Evolutionary conservation across 2,329 filamentous ascomycete species (phyloP), one percentile per base, ranked within the genome.

Genomic region (Colletotrichum sp.): DNA sequence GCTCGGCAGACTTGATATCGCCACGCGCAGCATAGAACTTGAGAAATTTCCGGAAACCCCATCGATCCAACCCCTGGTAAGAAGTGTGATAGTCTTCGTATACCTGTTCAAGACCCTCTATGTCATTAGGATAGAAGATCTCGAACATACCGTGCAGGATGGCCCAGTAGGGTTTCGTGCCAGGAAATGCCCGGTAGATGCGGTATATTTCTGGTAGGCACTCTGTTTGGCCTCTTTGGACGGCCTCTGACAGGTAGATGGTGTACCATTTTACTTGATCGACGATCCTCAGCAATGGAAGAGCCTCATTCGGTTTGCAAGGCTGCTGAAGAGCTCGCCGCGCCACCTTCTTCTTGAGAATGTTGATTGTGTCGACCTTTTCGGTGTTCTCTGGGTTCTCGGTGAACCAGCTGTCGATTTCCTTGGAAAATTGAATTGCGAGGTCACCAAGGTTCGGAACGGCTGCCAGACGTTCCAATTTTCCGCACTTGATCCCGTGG

Each of bases 41-140:
- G 69, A 91, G 82, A 75, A 86, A 90, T 78, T 85, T 88, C 73
- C 87, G 86, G 75, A 87, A 91, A 0, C 85, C 88, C 81, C 86
- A 86, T 71, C 82, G 80, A 57, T 87, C 85, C 39, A 90, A 82
- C 3, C 79, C 81, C 3, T 82, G 84, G 70, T 86, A 84, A 32
- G 84, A 82, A 30, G 77, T 82, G 70, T 87, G 82, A 87, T 88
- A 92, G 78, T 92, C 90, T 12, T 84, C 80, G 78, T 88, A 86
- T 2, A 92, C 79, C 62, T 86, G 81, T 69, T 90, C 86, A 66
- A 91, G 82, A 16, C 86, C 88, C 2, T 81, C 80, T 10, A 84
- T 79, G 74, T 88, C 80, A 36, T 82, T 59, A 9, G 86, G 83
- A 69, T 81, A 83, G 79, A 85, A 85, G 32, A 88, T 77, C 28